Conservation (phyloP, 116 monocot genomes). For the Iris pallida region DNA sequence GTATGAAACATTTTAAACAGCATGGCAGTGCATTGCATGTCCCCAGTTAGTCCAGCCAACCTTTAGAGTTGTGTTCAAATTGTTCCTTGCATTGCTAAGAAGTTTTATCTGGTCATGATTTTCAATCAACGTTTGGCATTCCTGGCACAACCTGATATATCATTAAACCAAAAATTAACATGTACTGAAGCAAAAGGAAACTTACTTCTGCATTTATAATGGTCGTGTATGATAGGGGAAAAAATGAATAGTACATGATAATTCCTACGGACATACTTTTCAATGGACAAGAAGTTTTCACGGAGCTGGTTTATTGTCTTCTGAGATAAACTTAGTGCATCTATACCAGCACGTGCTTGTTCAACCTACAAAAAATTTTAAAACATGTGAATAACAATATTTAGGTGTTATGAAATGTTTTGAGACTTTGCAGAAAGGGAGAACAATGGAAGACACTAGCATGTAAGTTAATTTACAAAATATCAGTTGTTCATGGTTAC, state of each 20-base stretch:
- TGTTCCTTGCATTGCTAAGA: conserved; percentile 98
- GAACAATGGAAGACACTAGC: neutral
- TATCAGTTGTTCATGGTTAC: neutral
- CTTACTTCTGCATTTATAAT: neutral
- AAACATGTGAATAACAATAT: neutral
- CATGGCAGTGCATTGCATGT: too few relatives aligned
- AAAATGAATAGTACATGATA: conserved; percentile 7
- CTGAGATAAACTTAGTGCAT: conserved; percentile 76
- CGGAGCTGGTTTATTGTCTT: conserved; percentile 82
- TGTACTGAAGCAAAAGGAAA: conserved; percentile 2
- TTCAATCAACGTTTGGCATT: conserved; percentile 95
- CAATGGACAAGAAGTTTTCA: conserved; percentile 78
- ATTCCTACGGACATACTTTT: conserved; percentile 47
- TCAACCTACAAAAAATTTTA: conserved; percentile 57
- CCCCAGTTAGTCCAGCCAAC: conserved; percentile 23
- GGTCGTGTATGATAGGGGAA: neutral
- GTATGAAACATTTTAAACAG: too few relatives aligned
- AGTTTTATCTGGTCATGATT: conserved; percentile 97
- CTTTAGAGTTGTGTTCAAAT: conserved; percentile 96
- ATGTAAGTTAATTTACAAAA: neutral
- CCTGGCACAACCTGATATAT: conserved; percentile 75
- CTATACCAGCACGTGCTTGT: conserved; percentile 84
- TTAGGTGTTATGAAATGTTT: neutral
- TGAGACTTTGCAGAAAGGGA: neutral
- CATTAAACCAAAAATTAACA: conserved; percentile 10